Conservation (phyloP, 306 rosid genomes). For the Castanea crenata region DNA sequence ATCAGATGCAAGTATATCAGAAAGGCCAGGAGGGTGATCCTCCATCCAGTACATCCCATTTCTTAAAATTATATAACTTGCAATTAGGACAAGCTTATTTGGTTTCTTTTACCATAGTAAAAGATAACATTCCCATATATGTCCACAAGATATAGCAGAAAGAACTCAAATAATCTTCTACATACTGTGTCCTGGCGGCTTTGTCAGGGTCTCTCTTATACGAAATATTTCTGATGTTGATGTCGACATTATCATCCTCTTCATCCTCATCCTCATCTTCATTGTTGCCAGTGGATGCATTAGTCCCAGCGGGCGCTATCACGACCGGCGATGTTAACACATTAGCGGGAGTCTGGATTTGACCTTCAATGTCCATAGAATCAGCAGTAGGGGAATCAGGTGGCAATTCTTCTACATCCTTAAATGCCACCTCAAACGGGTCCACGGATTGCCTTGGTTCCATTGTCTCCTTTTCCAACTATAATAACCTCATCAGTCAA, state of each 20-base stretch:
- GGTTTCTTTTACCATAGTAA: background rate
- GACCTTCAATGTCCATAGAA: background rate
- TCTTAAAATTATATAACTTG: background rate
- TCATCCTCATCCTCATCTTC: constrained; percentile 1
- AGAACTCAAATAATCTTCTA: background rate
- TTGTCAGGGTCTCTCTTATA: background rate
- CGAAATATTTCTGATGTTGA: background rate
- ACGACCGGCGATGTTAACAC: background rate
- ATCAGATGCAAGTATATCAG: too few relatives aligned
- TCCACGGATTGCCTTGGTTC: background rate
- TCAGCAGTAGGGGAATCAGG: background rate
- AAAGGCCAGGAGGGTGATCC: too few relatives aligned
- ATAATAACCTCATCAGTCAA: background rate
- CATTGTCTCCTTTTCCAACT: background rate
- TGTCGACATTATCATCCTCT: background rate
- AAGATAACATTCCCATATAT: background rate
- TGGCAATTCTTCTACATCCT: background rate
- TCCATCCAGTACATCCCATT: background rate
- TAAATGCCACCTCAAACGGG: constrained; percentile 1
- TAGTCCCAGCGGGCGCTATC: background rate
- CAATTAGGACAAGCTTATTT: background rate
- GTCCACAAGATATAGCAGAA: background rate
- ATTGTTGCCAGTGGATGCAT: background rate
- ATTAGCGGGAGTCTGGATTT: background rate
- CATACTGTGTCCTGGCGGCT: background rate